These are phyloP conservation scores for Cicer arietinum DNA, from an alignment of 306 rosid genomes.

Conservation along the genomic window DNA sequence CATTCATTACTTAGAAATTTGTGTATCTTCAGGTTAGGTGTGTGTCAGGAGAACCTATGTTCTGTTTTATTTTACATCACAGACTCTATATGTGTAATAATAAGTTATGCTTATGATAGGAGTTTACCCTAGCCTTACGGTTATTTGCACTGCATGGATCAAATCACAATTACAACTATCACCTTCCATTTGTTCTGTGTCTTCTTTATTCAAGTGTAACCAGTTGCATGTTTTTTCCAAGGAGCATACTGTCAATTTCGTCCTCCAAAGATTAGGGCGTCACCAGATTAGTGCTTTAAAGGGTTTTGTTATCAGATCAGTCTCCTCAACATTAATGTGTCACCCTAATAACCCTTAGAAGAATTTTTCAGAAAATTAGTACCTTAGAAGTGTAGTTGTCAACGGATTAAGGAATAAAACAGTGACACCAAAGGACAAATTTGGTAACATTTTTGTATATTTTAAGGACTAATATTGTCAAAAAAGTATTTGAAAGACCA, in stretches of 20 bases:
- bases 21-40: slow-evolving; percentile 23
- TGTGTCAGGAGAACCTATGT: slow-evolving; percentile 41
- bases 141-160: slow-evolving; percentile 32
- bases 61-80: slow-evolving; percentile 11
- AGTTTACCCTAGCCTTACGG: neutral
- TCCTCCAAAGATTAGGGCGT: neutral
- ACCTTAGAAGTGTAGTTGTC: neutral
- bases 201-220: slow-evolving; percentile 28
- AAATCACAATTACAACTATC: neutral
- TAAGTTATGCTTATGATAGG: slow-evolving; percentile 13
- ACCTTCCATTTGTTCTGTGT: slow-evolving; percentile 18
- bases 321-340: slow-evolving; percentile 9
- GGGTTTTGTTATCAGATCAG: neutral
- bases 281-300: neutral
- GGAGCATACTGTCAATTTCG: neutral
- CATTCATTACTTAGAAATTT: slow-evolving; percentile 33
- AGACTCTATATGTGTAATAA: slow-evolving; percentile 17
- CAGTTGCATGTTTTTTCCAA: slow-evolving; percentile 5
- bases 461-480: neutral
- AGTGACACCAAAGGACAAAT: neutral
- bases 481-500: neutral
- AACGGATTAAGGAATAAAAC: neutral
- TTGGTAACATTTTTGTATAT: neutral
- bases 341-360: neutral
- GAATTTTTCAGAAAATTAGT: slow-evolving; percentile 7